Evolutionary conservation across 2,329 filamentous ascomycete genomes (phyloP).

Genomic region (Exophiala oligosperma): DNA sequence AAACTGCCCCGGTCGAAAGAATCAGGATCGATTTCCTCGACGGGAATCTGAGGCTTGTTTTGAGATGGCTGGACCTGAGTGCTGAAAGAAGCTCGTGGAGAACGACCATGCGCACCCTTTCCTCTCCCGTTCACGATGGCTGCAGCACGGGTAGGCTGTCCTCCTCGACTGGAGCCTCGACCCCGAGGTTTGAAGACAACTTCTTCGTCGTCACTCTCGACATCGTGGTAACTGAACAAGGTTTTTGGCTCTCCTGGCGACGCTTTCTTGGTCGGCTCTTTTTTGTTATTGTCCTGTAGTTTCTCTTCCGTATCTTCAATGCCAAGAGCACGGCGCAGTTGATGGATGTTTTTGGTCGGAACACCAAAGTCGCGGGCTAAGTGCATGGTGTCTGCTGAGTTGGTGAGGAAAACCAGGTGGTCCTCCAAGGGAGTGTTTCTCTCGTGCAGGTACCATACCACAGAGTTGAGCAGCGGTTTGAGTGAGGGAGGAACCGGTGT

Average conservation of each 20-base stretch:
- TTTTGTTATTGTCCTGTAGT: conserved; percentile 47
- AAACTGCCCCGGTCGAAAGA: conserved; percentile 45
- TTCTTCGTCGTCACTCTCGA: conserved; percentile 51
- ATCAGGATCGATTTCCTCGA: conserved; percentile 49
- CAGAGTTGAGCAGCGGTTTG: conserved; percentile 45
- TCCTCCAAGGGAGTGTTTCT: conserved; percentile 32
- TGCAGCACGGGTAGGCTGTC: conserved; percentile 8
- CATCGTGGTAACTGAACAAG: conserved; percentile 46
- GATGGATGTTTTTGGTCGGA: conserved; percentile 48
- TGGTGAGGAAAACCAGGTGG: conserved; percentile 44
- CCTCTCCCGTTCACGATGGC: conserved; percentile 12
- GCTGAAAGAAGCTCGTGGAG: conserved; percentile 24
- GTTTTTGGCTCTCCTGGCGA: conserved; percentile 41
- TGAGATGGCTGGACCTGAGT: conserved; percentile 10
- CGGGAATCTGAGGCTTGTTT: conserved; percentile 40
- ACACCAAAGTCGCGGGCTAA: conserved; percentile 49
- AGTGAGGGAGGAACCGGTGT: conserved; percentile 39
- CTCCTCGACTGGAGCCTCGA: conserved; percentile 18
- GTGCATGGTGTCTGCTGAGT: conserved; percentile 45
- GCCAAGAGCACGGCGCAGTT: conserved; percentile 48
- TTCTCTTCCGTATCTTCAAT: conserved; percentile 48
- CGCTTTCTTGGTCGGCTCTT: conserved; percentile 33
- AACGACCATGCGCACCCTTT: conserved; percentile 13
- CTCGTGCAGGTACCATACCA: conserved; percentile 47
- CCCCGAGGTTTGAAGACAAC: conserved; percentile 41